Percentiles rank a stretch among this genome's conserved stretches.
phyloP scores from a whole-genome alignment of 2,329 filamentous ascomycete genomes.

The Pyrenochaeta sp. region DNA sequence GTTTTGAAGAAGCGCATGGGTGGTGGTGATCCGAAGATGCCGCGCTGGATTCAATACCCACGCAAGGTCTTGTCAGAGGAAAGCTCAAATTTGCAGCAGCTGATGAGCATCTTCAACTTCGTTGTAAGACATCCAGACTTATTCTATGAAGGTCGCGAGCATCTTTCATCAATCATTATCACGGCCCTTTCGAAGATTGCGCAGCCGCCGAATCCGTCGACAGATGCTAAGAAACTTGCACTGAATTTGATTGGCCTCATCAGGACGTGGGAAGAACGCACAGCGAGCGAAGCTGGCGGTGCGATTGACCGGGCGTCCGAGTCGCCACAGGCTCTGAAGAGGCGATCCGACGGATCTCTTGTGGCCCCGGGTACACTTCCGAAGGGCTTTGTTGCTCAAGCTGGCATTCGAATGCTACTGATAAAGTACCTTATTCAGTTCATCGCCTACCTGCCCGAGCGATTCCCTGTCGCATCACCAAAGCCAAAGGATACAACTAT shows the following conservation, averaged over 20 bases:
- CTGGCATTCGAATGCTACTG: slow-evolving; percentile 76
- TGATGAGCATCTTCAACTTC: slow-evolving; percentile 98
- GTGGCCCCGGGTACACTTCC: slow-evolving; percentile 63
- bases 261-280: slow-evolving; percentile 89
- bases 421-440: slow-evolving; percentile 96
- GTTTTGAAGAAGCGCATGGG: slow-evolving; percentile 87
- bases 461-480: slow-evolving; percentile 71
- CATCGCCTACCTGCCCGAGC: slow-evolving; percentile 87
- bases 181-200: slow-evolving; percentile 89
- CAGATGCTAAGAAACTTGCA: slow-evolving; percentile 90
- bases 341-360: slow-evolving; percentile 74
- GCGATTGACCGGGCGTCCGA: slow-evolving; percentile 61
- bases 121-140: slow-evolving; percentile 89
- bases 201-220: slow-evolving; percentile 80
- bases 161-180: slow-evolving; percentile 89
- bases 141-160: slow-evolving; percentile 94
- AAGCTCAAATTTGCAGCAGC: slow-evolving; percentile 91
- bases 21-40: slow-evolving; percentile 73
- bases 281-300: slow-evolving; percentile 66
- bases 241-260: slow-evolving; percentile 91
- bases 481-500: slow-evolving; percentile 51
- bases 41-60: slow-evolving; percentile 88
- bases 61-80: slow-evolving; percentile 93
- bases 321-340: slow-evolving; percentile 76
- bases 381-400: slow-evolving; percentile 51